Evolutionary conservation across 305 asterid species (phyloP).

Genomic region (Ajuga reptans): DNA sequence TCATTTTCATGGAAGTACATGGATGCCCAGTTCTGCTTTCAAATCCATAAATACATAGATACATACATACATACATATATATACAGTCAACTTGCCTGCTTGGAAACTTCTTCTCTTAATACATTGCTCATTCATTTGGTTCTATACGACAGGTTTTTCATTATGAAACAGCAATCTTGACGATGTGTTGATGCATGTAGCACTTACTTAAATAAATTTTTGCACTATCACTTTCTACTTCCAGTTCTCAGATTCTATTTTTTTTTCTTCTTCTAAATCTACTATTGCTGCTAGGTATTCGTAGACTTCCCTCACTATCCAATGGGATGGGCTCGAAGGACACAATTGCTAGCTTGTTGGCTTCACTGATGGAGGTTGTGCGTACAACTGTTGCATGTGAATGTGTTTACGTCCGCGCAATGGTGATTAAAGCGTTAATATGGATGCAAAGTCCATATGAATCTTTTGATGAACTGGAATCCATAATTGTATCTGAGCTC

Average conservation of each 20-base stretch:
- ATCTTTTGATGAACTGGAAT: conserved; percentile 88
- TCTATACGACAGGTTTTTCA: not conserved
- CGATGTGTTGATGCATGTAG: not conserved
- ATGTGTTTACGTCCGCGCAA: conserved; percentile 97
- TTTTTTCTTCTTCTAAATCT: conserved; percentile 3
- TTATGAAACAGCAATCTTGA: conserved; percentile 9
- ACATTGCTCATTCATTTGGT: not conserved
- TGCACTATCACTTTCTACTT: not conserved
- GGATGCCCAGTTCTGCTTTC: not conserved
- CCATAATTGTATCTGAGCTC: conserved; percentile 93
- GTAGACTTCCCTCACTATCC: conserved; percentile 61
- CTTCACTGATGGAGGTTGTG: conserved; percentile 96
- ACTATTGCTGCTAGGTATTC: conserved; percentile 45
- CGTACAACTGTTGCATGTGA: conserved; percentile 98
- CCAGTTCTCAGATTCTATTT: not conserved
- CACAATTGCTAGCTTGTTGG: conserved; percentile 80
- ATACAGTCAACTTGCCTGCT: not conserved
- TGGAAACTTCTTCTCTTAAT: not conserved
- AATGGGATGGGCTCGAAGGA: conserved; percentile 72
- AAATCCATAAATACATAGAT: not conserved
- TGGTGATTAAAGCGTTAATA: conserved; percentile 93
- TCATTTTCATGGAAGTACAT: not conserved
- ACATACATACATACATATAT: not conserved
- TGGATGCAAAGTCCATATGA: conserved; percentile 99
- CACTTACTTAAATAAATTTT: not conserved